Base-by-base conservation (phyloP, 1,139 yeast species). In the Citeromyces hawaiiensis region DNA sequence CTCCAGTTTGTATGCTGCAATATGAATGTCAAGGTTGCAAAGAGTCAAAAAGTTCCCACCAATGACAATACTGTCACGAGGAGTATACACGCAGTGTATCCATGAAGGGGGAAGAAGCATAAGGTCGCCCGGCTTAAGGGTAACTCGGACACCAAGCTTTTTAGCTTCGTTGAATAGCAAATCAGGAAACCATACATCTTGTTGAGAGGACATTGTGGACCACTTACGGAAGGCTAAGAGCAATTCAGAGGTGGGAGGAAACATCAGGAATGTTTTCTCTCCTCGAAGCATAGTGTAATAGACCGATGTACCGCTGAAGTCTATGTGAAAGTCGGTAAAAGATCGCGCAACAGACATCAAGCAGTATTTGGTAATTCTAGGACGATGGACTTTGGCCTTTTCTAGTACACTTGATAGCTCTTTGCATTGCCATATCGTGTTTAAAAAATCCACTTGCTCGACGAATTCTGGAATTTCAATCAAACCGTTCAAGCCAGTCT, bases 231-330 rank as follows among this genome's bases (percentile, higher is more conserved):
- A 87, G 30, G 72, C 64, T 13, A 59, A 54, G 40, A 86, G 63
- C 48, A 86, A 86, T 7, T 57, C 49, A 2, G 61, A 57, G 0
- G 93, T 74, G 2, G 96, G 96, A 1, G 94, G 94, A 46, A 70
- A 76, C 68, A 87, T 71, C 38, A 86, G 57, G 50, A 87, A 87
- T 21, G 77, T 68, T 53, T 87, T 87, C 3, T 65, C 51, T 0
- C 96, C 96, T 8, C 68, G 61, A 16, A 88, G 60, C 2, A 87
- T 76, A 8, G 91, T 86, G 56, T 87, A 87, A 55, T 85, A 87
- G 4, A 87, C 96, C 0, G 91, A 82, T 0, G 96, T 83, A 0
- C 96, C 96, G 2, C 94, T 94, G 57, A 87, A 87, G 56, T 87
- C 96, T 36, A 87, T 66, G 54, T 87, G 96, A 57, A 86, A 87